Conservation (phyloP, 306 rosid species). For the Dalbergia oliveri region DNA sequence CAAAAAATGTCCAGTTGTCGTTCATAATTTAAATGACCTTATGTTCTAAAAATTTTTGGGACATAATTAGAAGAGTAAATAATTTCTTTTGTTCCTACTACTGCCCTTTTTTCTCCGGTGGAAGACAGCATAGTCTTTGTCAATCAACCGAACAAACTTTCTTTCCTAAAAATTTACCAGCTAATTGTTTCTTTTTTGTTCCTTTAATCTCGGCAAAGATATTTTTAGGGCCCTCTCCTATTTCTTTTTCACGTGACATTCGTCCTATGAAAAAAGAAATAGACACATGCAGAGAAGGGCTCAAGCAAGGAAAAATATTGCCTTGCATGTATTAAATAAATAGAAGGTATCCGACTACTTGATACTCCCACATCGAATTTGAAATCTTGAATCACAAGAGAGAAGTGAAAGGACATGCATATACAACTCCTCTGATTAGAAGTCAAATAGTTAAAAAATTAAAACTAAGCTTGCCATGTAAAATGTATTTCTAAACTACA, state of each 20-base stretch:
- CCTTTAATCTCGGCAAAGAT: no score
- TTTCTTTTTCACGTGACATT: no score
- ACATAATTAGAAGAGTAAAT: no score
- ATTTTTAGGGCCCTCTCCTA: background rate
- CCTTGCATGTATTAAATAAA: background rate
- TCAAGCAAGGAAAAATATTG: background rate
- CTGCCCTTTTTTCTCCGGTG: no score
- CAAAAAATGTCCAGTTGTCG: no score
- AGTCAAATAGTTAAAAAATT: background rate
- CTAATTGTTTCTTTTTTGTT: no score
- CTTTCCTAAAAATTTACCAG: no score
- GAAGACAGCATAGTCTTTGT: background rate
- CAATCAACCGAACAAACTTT: background rate
- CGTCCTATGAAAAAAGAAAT: background rate
- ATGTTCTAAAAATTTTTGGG: no score
- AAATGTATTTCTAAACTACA: slow-evolving; percentile 23
- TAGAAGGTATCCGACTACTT: background rate
- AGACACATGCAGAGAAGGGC: background rate
- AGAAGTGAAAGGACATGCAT: background rate
- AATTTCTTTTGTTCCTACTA: no score
- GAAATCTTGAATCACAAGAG: slow-evolving; percentile 16
- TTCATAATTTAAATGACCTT: no score
- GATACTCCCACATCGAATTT: background rate
- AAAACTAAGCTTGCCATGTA: slow-evolving; percentile 1
- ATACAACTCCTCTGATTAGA: slow-evolving; percentile 42